A percentile compares a stretch with the other conserved stretches of the same genome.
Evolutionary conservation across 768 basidiomycete species (phyloP).

Genomic region (Termitomyces titanicus): DNA sequence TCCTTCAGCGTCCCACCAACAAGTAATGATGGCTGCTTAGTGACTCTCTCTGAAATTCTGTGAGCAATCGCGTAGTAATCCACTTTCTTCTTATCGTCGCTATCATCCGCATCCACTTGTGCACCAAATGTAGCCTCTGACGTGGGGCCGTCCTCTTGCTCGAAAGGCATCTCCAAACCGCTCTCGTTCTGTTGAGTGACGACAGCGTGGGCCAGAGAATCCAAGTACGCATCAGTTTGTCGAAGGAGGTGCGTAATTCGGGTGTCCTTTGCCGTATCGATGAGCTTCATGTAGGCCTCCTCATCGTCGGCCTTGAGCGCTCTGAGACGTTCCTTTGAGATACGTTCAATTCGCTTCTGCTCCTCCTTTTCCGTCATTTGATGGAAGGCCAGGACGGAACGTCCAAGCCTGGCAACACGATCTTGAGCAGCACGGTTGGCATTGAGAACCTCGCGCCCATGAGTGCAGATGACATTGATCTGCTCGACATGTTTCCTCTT

Average conservation of each 20-base stretch:
- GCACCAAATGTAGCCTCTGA: slow-evolving; percentile 93
- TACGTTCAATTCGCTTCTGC: slow-evolving; percentile 92
- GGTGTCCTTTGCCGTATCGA: slow-evolving; percentile 98
- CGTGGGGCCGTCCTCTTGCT: slow-evolving; percentile 68
- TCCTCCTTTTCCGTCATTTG: slow-evolving; percentile 94
- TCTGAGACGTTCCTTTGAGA: slow-evolving; percentile 96
- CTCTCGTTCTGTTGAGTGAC: slow-evolving; percentile 85
- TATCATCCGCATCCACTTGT: slow-evolving; percentile 60
- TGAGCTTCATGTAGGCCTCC: slow-evolving; percentile 98
- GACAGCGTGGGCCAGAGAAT: slow-evolving; percentile 92
- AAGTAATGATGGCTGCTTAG: slow-evolving; percentile 68
- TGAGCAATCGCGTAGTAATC: slow-evolving; percentile 98
- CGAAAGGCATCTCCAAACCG: slow-evolving; percentile 44
- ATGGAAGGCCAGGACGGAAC: slow-evolving; percentile 82
- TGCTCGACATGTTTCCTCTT: slow-evolving; percentile 98
- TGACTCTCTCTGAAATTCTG: slow-evolving; percentile 81
- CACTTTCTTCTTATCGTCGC: slow-evolving; percentile 65
- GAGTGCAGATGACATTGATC: slow-evolving; percentile 78
- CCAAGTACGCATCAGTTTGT: slow-evolving; percentile 93
- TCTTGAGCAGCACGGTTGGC: slow-evolving; percentile 62
- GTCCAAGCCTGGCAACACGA: slow-evolving; percentile 71
- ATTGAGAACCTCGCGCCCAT: slow-evolving; percentile 73
- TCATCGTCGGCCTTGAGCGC: slow-evolving; percentile 98
- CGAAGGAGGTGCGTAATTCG: slow-evolving; percentile 94
- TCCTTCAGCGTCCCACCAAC: slow-evolving; percentile 90